Evolutionary conservation across 2,329 filamentous ascomycete genomes (phyloP).

Genomic region (Neofusicoccum laricinum): DNA sequence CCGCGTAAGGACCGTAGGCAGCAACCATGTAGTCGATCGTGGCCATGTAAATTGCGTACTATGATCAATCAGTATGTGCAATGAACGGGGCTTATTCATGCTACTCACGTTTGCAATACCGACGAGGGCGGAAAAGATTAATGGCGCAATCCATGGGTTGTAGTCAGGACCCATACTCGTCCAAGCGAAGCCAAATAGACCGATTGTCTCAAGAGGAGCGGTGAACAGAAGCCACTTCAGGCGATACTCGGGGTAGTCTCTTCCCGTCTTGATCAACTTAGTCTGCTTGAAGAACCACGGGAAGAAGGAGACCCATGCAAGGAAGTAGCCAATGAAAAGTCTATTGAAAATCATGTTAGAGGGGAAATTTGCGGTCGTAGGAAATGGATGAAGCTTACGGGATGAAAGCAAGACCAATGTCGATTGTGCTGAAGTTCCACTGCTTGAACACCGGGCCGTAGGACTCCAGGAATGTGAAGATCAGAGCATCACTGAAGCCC

Average conservation of each 20-base stretch:
- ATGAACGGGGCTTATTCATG: too few relatives aligned
- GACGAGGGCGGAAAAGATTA: constrained; percentile 63
- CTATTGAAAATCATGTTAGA: constrained; percentile 16
- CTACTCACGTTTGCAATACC: constrained; percentile 61
- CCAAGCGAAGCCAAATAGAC: constrained; percentile 69
- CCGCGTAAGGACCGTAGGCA: constrained; percentile 69
- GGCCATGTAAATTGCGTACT: constrained; percentile 69
- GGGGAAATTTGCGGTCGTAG: neutral
- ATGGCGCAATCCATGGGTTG: constrained; percentile 65
- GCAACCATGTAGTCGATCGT: constrained; percentile 77
- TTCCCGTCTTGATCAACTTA: constrained; percentile 46
- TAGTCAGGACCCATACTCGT: constrained; percentile 58
- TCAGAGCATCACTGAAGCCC: constrained; percentile 71
- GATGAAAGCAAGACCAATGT: constrained; percentile 61
- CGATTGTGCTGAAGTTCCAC: constrained; percentile 59
- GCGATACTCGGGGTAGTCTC: constrained; percentile 60
- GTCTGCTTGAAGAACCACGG: constrained; percentile 55
- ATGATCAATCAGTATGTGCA: too few relatives aligned
- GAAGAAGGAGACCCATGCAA: constrained; percentile 60
- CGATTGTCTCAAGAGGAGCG: constrained; percentile 61
- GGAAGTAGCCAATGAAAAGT: constrained; percentile 63
- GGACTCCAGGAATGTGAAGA: constrained; percentile 74
- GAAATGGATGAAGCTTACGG: constrained; percentile 34
- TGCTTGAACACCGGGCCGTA: constrained; percentile 66
- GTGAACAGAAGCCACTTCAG: constrained; percentile 65